Percentiles rank a stretch among this genome's conserved stretches.
These are phyloP conservation scores for Nakazawaea wickerhamii DNA, from an alignment of 805 yeast species.

Conservation along the genomic window DNA sequence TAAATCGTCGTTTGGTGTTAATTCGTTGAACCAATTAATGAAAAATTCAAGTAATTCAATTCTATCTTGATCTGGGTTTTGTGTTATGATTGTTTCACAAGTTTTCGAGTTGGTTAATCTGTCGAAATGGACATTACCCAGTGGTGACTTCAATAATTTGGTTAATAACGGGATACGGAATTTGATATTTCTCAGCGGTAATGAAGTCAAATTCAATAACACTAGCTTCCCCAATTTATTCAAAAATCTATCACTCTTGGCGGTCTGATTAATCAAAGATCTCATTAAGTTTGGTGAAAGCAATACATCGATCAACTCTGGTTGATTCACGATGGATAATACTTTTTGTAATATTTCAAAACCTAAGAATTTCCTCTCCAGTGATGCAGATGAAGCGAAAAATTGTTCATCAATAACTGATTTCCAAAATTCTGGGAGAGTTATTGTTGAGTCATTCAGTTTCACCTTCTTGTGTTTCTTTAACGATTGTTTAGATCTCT, in stretches of 20 bases:
- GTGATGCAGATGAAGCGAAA: constrained; percentile 70
- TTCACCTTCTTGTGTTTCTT: constrained; percentile 14
- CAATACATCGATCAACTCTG: constrained; percentile 21
- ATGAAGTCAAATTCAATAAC: constrained; percentile 36
- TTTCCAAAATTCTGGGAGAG: constrained; percentile 70
- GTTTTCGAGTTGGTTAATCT: constrained; percentile 69
- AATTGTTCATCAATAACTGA: constrained; percentile 73
- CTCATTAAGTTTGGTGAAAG: constrained; percentile 66
- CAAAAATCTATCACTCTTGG: constrained; percentile 59
- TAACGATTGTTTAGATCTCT: constrained; percentile 31
- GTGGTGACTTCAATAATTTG: constrained; percentile 34
- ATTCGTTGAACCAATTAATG: constrained; percentile 15
- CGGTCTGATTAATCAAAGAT: constrained; percentile 69
- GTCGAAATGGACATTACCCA: constrained; percentile 70
- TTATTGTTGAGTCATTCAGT: constrained; percentile 20
- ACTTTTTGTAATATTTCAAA: constrained; percentile 62
- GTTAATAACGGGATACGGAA: constrained; percentile 24
- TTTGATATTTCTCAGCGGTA: constrained; percentile 30
- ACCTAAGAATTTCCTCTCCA: constrained; percentile 85
- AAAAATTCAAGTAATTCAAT: constrained; percentile 15
- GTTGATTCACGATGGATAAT: constrained; percentile 33
- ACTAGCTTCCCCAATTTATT: constrained; percentile 59
- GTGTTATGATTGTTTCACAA: constrained; percentile 36
- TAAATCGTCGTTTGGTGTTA: background rate
- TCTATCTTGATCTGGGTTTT: constrained; percentile 7